These are phyloP conservation scores for Kwoniella bestiolae DNA, from an alignment of 768 basidiomycete species.

Conservation along the genomic window DNA sequence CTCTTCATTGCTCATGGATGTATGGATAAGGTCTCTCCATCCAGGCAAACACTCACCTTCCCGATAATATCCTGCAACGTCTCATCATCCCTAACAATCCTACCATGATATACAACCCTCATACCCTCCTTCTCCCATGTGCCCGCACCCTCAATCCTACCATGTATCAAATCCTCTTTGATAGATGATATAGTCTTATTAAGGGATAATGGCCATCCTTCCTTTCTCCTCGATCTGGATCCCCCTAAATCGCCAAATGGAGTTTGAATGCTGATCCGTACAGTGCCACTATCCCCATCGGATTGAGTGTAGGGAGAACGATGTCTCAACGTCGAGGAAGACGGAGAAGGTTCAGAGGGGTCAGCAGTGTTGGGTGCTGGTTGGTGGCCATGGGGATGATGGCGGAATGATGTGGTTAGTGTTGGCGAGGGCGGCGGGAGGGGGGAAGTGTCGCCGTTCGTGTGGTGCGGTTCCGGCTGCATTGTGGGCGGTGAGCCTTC, in stretches of 20 bases:
- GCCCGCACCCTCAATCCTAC: constrained; percentile 32
- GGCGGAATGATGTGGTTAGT: constrained; percentile 22
- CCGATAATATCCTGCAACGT: constrained; percentile 40
- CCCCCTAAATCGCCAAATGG: constrained; percentile 33
- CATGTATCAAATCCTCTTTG: constrained; percentile 37
- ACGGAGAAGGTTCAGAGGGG: background rate
- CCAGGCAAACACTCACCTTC: constrained; percentile 30
- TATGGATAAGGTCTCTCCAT: too few species aligned
- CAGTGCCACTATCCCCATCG: background rate
- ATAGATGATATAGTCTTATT: constrained; percentile 23
- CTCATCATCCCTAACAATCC: constrained; percentile 48
- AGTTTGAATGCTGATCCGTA: constrained; percentile 36
- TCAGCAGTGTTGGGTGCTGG: constrained; percentile 19
- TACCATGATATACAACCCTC: constrained; percentile 49
- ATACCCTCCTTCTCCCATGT: constrained; percentile 44
- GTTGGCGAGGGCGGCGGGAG: constrained; percentile 35
- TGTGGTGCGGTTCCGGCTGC: constrained; percentile 18
- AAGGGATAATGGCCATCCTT: constrained; percentile 22
- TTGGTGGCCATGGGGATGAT: constrained; percentile 33
- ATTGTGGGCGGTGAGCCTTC: constrained; percentile 4
- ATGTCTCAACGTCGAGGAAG: constrained; percentile 7
- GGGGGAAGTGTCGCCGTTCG: constrained; percentile 11
- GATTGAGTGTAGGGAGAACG: background rate
- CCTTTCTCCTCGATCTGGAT: constrained; percentile 32
- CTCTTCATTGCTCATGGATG: too few species aligned